phyloP scores from a whole-genome alignment of 2,329 filamentous ascomycete species.

The Fusarium albidum region DNA sequence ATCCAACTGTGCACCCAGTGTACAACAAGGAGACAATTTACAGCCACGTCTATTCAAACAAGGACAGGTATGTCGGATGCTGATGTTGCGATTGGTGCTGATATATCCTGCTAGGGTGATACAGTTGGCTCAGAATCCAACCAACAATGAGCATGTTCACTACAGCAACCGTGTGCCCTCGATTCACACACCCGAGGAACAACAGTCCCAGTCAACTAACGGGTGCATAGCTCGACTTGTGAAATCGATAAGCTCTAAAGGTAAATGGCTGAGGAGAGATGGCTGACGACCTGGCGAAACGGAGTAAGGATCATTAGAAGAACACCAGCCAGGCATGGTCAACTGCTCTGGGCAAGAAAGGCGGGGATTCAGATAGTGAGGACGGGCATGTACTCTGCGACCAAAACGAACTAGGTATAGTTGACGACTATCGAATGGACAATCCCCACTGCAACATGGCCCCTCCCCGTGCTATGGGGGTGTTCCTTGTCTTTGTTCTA shows the following conservation, averaged over 20 bases:
- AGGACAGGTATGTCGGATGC: conserved; percentile 1
- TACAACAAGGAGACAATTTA: not conserved
- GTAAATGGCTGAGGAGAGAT: conserved; percentile 2
- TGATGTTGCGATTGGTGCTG: not conserved
- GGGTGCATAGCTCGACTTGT: not conserved
- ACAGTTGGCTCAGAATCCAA: not conserved
- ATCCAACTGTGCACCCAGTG: conserved; percentile 2
- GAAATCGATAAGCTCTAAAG: conserved; percentile 5
- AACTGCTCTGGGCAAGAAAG: not conserved
- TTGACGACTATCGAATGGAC: no score
- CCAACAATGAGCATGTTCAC: not conserved
- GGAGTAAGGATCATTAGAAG: not conserved
- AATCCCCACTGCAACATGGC: no score
- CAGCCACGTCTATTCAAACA: not conserved
- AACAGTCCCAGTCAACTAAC: not conserved
- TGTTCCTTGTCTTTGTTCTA: no score
- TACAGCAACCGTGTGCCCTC: no score
- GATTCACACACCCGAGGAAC: not conserved
- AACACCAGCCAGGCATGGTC: not conserved
- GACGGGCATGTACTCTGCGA: no score
- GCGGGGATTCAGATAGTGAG: not conserved
- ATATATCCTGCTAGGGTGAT: not conserved
- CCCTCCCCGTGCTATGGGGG: no score
- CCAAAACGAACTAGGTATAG: no score
- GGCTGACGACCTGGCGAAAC: not conserved